These are phyloP conservation scores for Eragrostis curvula DNA, from an alignment of 176 grass and related monocot species.

Conservation along the genomic window DNA sequence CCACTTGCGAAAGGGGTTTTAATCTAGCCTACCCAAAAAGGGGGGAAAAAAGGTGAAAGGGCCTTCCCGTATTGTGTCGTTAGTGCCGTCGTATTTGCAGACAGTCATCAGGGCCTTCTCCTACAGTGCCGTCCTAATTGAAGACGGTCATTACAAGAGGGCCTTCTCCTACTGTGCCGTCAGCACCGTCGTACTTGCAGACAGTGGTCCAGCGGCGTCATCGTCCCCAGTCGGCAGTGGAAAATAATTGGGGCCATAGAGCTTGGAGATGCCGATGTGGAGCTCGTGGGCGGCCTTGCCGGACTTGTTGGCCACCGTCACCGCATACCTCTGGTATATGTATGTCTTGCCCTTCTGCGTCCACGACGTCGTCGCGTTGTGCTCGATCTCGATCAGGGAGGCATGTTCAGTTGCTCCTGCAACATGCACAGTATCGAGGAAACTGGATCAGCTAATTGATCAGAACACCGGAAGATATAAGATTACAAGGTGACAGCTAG, in stretches of 20 bases:
- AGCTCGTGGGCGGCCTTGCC: slow-evolving; percentile 64
- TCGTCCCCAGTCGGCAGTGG: no score
- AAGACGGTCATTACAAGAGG: no score
- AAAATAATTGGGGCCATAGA: slow-evolving; percentile 56
- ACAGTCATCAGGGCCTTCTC: no score
- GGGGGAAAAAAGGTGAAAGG: no score
- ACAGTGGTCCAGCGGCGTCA: no score
- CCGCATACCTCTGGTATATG: slow-evolving; percentile 57
- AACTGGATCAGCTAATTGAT: neutral
- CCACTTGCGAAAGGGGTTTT: no score
- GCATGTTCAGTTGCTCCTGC: slow-evolving; percentile 45
- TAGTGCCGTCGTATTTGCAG: no score
- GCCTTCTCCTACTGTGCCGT: no score
- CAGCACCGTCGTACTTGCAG: no score
- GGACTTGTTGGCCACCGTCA: slow-evolving; percentile 74
- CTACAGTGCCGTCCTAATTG: no score
- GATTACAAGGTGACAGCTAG: neutral
- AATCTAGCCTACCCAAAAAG: no score
- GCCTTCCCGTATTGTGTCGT: no score
- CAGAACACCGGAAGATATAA: neutral
- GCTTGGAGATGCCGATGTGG: slow-evolving; percentile 60
- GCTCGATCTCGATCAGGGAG: slow-evolving; percentile 48
- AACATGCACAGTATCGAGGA: neutral
- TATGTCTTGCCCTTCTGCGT: slow-evolving; percentile 51
- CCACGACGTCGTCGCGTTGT: slow-evolving; percentile 72